phyloP scores from a whole-genome alignment of 1,284 basidiomycete genomes.

The Phaffia rhodozyma region DNA sequence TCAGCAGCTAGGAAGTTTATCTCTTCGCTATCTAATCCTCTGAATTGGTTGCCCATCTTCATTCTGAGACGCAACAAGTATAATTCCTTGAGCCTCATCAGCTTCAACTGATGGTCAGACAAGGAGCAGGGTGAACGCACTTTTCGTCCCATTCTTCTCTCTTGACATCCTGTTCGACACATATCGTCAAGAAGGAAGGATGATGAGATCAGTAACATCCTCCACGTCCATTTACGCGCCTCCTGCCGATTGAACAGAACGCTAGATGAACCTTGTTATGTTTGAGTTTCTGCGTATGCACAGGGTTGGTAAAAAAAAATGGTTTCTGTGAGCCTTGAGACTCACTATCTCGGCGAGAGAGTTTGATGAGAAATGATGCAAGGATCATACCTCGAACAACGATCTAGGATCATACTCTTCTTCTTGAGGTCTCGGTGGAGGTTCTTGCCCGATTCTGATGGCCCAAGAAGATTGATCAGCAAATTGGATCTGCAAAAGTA shows the following conservation, averaged over 20 bases:
- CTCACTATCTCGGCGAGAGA: not conserved
- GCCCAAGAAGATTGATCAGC: not conserved
- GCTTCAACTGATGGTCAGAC: not conserved
- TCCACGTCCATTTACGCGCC: not conserved
- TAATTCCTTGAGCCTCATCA: not conserved
- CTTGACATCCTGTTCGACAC: slow-evolving; percentile 13
- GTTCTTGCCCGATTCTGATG: slow-evolving; percentile 12
- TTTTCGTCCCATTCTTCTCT: slow-evolving; percentile 17
- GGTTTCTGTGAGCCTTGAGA: not conserved
- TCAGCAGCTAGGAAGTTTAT: slow-evolving; percentile 14
- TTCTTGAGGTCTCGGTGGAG: slow-evolving; percentile 14
- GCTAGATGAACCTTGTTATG: slow-evolving; percentile 10
- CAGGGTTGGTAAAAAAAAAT: too few species aligned
- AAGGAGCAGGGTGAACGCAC: not conserved
- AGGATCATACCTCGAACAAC: slow-evolving; percentile 12
- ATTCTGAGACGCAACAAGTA: not conserved
- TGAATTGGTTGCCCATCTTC: slow-evolving; percentile 17
- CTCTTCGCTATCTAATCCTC: slow-evolving; percentile 18
- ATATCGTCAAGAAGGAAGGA: not conserved
- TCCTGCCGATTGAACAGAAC: too few species aligned
- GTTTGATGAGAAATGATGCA: not conserved
- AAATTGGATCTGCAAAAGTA: not conserved
- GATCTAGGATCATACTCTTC: slow-evolving; percentile 16
- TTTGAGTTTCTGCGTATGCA: slow-evolving; percentile 13
- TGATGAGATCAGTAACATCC: not conserved